A percentile compares a stretch with the other conserved stretches of the same genome.
Evolutionary conservation across 495 filamentous ascomycete genomes (phyloP).

Genomic region (Sordaria brevicollis): DNA sequence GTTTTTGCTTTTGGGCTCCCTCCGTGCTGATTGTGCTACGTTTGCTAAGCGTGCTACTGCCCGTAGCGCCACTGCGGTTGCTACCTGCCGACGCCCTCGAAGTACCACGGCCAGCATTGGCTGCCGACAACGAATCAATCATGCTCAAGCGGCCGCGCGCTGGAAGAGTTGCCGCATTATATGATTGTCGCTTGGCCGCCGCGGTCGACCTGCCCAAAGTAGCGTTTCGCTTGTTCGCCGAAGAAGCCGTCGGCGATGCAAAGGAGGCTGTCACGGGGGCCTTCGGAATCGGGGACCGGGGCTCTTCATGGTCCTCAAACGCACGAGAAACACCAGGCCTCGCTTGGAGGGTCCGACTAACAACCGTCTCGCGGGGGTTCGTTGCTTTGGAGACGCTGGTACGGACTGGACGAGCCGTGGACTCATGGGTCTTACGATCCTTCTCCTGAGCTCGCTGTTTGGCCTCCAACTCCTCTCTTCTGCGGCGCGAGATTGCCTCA

Average conservation of each 20-base stretch:
- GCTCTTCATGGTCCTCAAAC: constrained; percentile 1
- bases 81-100: constrained; percentile 17
- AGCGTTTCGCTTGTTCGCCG: not conserved
- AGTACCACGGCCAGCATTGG: constrained; percentile 5
- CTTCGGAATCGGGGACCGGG: not conserved
- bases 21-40: constrained; percentile 33
- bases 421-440: constrained; percentile 44
- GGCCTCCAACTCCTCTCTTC: constrained; percentile 57
- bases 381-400: constrained; percentile 19
- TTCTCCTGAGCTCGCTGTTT: constrained; percentile 49
- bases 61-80: constrained; percentile 2
- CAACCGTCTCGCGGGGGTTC: constrained; percentile 41
- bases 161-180: not conserved
- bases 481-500: constrained; percentile 59
- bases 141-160: not conserved
- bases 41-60: constrained; percentile 2
- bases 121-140: constrained; percentile 2
- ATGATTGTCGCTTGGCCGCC: not conserved
- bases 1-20: constrained; percentile 39
- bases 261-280: not conserved
- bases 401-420: constrained; percentile 55
- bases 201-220: not conserved
- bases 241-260: constrained; percentile 3
- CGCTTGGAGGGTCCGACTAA: constrained; percentile 48
- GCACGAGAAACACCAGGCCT: constrained; percentile 10